These are phyloP conservation scores for Lactifluus piperatus DNA, from an alignment of 768 basidiomycete genomes.

Conservation along the genomic window DNA sequence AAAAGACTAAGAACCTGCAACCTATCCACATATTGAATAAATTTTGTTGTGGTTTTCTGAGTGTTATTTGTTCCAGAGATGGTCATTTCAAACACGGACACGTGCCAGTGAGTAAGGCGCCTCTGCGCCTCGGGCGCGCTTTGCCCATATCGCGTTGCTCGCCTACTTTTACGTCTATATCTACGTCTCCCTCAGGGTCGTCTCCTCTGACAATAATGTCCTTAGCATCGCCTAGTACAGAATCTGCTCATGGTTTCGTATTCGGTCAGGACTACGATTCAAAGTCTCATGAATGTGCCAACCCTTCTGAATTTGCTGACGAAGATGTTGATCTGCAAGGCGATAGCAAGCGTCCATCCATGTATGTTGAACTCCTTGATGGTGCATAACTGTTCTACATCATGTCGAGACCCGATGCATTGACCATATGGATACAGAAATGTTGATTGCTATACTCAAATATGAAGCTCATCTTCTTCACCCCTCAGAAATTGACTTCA, in stretches of 20 bases:
- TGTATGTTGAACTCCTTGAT: constrained; percentile 38
- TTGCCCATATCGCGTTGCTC: not conserved
- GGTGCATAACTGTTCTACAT: constrained; percentile 23
- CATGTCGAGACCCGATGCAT: not conserved
- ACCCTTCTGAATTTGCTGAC: not conserved
- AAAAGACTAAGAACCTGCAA: not conserved
- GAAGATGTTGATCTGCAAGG: constrained; percentile 6
- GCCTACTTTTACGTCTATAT: not conserved
- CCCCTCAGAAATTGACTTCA: constrained; percentile 36
- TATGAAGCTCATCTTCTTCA: constrained; percentile 47
- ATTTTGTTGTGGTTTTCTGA: not conserved
- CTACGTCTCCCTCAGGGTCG: not conserved
- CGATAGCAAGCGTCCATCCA: constrained; percentile 24
- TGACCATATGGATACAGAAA: constrained; percentile 32
- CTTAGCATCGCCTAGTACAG: constrained; percentile 7
- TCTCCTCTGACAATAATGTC: not conserved
- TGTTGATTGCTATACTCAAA: constrained; percentile 43
- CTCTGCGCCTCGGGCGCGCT: no score
- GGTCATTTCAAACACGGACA: not conserved
- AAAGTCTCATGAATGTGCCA: not conserved
- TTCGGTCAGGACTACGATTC: constrained; percentile 14
- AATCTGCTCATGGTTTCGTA: constrained; percentile 13
- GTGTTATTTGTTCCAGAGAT: not conserved
- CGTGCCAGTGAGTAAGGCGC: not conserved
- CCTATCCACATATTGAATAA: not conserved